phyloP scores from a whole-genome alignment of 768 basidiomycete species.

The Trametes villosa region DNA sequence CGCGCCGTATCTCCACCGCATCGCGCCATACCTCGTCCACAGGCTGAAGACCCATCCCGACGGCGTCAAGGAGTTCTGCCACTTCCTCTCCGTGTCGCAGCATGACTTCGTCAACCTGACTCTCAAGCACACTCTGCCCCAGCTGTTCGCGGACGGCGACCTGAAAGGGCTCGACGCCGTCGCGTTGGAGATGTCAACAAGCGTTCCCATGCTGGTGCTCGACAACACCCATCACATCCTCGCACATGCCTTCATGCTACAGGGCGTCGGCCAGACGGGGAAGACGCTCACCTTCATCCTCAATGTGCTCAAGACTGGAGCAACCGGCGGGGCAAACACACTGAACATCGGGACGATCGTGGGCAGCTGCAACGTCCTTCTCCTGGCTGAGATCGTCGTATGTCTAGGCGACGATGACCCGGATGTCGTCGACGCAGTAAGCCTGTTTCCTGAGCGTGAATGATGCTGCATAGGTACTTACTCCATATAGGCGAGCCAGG shows the following conservation, averaged over 20 bases:
- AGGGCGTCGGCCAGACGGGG: constrained; percentile 56
- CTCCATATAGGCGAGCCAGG: constrained; percentile 49
- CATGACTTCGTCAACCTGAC: constrained; percentile 68
- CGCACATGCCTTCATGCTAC: constrained; percentile 66
- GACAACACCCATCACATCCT: constrained; percentile 64
- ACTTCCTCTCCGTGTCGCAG: constrained; percentile 62
- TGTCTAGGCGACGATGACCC: constrained; percentile 73
- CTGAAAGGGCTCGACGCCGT: constrained; percentile 62
- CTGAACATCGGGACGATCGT: constrained; percentile 56
- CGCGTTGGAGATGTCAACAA: constrained; percentile 52
- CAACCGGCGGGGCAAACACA: constrained; percentile 39
- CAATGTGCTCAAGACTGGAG: constrained; percentile 52
- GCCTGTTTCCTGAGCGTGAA: no score
- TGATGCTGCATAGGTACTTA: no score
- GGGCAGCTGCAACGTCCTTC: constrained; percentile 65
- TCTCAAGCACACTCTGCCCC: constrained; percentile 67
- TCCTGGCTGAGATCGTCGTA: constrained; percentile 78
- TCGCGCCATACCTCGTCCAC: constrained; percentile 67
- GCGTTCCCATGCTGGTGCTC: constrained; percentile 59
- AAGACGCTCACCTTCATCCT: constrained; percentile 66
- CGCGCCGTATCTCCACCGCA: constrained; percentile 67
- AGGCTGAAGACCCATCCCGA: constrained; percentile 61
- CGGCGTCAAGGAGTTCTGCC: constrained; percentile 66
- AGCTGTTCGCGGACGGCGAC: constrained; percentile 67
- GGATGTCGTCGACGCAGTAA: constrained; percentile 48